Percentiles rank a stretch among this genome's conserved stretches.
Evolutionary conservation across 192 early-diverging fungal genomes (phyloP).

Genomic region (Thamnidium elegans): DNA sequence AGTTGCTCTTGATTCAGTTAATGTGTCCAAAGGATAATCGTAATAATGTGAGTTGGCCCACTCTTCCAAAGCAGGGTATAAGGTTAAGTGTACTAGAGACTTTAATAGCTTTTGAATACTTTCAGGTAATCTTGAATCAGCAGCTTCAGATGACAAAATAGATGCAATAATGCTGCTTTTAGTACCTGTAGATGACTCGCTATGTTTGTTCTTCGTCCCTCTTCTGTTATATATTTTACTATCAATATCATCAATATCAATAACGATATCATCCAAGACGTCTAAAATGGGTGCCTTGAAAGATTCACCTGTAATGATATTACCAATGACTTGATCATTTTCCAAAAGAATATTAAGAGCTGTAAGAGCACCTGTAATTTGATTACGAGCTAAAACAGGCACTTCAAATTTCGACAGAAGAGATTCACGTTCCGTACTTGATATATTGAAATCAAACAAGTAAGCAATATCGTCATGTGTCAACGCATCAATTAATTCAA

Average conservation of each 20-base stretch:
- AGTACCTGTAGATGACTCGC: no score
- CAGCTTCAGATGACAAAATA: no score
- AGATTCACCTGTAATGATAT: not conserved
- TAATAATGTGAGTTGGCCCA: no score
- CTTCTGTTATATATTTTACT: no score
- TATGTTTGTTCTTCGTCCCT: not conserved
- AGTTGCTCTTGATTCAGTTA: no score
- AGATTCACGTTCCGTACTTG: not conserved
- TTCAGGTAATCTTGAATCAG: no score
- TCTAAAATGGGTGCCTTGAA: not conserved
- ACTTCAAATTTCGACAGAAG: conserved; percentile 1
- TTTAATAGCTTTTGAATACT: no score
- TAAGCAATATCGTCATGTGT: not conserved
- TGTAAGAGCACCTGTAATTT: conserved; percentile 13
- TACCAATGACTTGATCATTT: conserved; percentile 14
- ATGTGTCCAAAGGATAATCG: no score
- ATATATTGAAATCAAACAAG: not conserved
- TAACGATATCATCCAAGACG: not conserved
- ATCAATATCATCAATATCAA: no score
- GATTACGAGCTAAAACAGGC: not conserved
- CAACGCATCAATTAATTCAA: not conserved
- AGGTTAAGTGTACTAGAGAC: no score
- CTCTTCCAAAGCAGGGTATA: no score
- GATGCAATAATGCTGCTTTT: no score
- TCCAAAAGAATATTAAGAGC: conserved; percentile 23